phyloP scores from a whole-genome alignment of 306 rosid genomes.

The Bauhinia variegata region DNA sequence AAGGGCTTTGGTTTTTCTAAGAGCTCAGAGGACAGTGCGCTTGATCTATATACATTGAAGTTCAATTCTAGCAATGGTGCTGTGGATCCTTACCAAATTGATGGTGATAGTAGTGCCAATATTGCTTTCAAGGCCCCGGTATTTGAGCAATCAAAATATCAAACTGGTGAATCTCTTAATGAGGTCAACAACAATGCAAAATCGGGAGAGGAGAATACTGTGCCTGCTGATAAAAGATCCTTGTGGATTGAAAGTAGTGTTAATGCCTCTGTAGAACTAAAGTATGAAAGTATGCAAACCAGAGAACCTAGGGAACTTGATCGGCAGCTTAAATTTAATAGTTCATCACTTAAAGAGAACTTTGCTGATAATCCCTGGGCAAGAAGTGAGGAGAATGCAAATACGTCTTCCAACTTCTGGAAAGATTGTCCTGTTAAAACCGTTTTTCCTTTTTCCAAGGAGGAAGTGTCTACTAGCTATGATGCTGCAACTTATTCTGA shows the following conservation, averaged over 20 bases:
- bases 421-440: constrained; percentile 82
- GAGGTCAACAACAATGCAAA: constrained; percentile 47
- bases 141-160: constrained; percentile 52
- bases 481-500: constrained; percentile 47
- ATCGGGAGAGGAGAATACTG: constrained; percentile 48
- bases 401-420: constrained; percentile 70
- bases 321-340: constrained; percentile 50
- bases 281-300: constrained; percentile 44
- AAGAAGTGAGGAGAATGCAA: constrained; percentile 58
- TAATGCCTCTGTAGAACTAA: constrained; percentile 53
- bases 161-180: constrained; percentile 47
- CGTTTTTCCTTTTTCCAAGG: constrained; percentile 76
- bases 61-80: constrained; percentile 64
- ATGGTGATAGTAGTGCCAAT: constrained; percentile 42
- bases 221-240: constrained; percentile 55
- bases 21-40: constrained; percentile 65
- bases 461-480: constrained; percentile 58
- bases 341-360: constrained; percentile 59
- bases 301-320: constrained; percentile 63
- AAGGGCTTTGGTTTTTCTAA: constrained; percentile 65
- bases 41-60: constrained; percentile 80
- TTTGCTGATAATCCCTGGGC: constrained; percentile 66
- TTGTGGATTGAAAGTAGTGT: constrained; percentile 69
- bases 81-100: constrained; percentile 51
- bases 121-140: constrained; percentile 45